These are phyloP conservation scores for Withania somnifera DNA, from an alignment of 305 asterid species.

Conservation along the genomic window DNA sequence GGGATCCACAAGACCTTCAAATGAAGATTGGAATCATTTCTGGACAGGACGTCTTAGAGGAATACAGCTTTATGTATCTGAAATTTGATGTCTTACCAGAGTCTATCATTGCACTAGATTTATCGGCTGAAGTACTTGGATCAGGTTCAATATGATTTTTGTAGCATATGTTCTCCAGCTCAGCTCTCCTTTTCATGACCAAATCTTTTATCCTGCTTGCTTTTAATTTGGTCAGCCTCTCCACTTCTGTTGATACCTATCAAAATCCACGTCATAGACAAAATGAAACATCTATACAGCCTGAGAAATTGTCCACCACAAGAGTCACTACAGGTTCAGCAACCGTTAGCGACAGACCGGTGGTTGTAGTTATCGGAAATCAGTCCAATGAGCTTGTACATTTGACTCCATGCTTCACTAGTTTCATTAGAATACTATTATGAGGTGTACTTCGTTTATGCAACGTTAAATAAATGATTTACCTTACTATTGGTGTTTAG, in stretches of 20 bases:
- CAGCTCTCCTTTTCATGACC: slow-evolving; percentile 68
- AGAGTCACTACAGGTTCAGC: not conserved
- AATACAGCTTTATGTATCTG: not conserved
- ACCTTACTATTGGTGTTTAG: not conserved
- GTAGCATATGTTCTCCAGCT: slow-evolving; percentile 70
- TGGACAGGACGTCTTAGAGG: not conserved
- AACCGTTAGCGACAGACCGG: not conserved
- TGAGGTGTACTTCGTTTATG: not conserved
- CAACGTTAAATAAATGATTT: not conserved
- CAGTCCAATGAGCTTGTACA: not conserved
- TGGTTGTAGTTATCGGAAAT: not conserved
- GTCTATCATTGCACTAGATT: slow-evolving; percentile 84
- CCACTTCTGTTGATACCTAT: slow-evolving; percentile 71
- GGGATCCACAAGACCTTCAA: slow-evolving; percentile 82
- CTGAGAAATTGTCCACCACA: not conserved
- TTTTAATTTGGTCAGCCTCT: slow-evolving; percentile 69
- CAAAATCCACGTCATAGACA: not conserved
- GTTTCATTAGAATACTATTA: not conserved
- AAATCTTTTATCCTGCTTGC: slow-evolving; percentile 92
- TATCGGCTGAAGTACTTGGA: slow-evolving; percentile 75
- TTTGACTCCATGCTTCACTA: not conserved
- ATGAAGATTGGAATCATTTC: not conserved
- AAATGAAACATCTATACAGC: not conserved
- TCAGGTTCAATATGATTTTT: slow-evolving; percentile 76
- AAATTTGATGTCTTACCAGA: slow-evolving; percentile 39